Base-by-base conservation (phyloP, 2,329 filamentous ascomycete genomes). In the Xylaria hypoxylon region DNA sequence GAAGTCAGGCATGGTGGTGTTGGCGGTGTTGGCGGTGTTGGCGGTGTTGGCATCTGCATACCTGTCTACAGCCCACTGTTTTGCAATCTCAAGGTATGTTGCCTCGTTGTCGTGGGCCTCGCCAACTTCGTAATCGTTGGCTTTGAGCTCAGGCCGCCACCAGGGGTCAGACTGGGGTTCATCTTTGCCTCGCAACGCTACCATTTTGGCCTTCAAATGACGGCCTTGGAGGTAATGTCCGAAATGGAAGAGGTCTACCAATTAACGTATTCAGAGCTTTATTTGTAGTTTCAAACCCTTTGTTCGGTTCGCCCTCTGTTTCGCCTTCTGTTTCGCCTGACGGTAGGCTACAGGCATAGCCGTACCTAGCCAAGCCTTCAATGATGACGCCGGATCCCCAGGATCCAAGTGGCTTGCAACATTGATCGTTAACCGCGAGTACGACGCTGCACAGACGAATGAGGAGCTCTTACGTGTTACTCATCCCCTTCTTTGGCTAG, bases 121-220 rank as follows among this genome's bases (percentile, higher is more conserved):
- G 17, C 65, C 68, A n/a, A 28, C 10, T 28, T 51, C 50, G 13
- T 68, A 68, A 2, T 62, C 33, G 19, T 53, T 57, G 22, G 48
- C 51, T 56, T 63, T 66, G n/a, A 68, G 63, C 45, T 67, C 60
- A 2, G 67, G 56, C 2, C 67, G 55, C 28, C 26, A 63, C 67
- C 67, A 68, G 5, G 63, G 40, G 24, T 68, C 66, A n/a, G n/a
- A 22, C 17, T 40, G 51, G 51, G n/a, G 6, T 26, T 13, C 26
- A 17, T 35, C 19, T 26, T 15, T 40, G 50, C 24, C 35, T 60
- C 33, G 45, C 33, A 26, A 8, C 31, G n/a, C 15, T 26, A 5
- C 31, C 56, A 59, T 64, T 42, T 7, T 55, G 48, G n/a, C 44
- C 17, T 42, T 28, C 17, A 24, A 13, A 40, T 17, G 8, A 19